Evolutionary conservation across 2,329 filamentous ascomycete genomes (phyloP).

Genomic region (Diaporthe citrichinensis): DNA sequence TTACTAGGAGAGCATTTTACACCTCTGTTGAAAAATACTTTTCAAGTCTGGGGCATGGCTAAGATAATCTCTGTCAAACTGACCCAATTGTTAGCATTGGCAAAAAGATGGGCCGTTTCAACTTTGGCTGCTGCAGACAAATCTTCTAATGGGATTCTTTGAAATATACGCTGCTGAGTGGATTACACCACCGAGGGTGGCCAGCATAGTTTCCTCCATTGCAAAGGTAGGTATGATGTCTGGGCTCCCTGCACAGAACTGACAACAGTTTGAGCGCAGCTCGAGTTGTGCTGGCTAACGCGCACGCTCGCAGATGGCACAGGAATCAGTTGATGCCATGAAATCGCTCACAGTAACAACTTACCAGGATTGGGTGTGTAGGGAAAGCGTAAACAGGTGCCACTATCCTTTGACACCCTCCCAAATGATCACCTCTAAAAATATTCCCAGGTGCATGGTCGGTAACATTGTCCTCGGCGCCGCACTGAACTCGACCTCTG

Average conservation of each 20-base stretch:
- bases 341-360: neutral
- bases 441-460: neutral
- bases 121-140: neutral
- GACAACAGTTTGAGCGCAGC: neutral
- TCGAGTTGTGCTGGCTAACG: neutral
- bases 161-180: neutral
- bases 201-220: neutral
- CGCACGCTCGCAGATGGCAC: neutral
- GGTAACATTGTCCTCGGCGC: neutral
- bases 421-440: neutral
- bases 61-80: neutral
- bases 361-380: neutral
- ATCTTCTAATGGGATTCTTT: neutral
- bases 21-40: fast-evolving
- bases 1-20: no score
- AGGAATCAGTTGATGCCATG: neutral
- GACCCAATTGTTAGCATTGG: neutral
- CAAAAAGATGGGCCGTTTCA: neutral
- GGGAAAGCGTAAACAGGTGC: neutral
- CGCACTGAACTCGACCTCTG: neutral
- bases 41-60: neutral
- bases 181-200: neutral
- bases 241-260: neutral
- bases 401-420: neutral
- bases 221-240: neutral